Evolutionary conservation across 306 rosid species (phyloP).

Genomic region (Elaeagnus macrophylla): DNA sequence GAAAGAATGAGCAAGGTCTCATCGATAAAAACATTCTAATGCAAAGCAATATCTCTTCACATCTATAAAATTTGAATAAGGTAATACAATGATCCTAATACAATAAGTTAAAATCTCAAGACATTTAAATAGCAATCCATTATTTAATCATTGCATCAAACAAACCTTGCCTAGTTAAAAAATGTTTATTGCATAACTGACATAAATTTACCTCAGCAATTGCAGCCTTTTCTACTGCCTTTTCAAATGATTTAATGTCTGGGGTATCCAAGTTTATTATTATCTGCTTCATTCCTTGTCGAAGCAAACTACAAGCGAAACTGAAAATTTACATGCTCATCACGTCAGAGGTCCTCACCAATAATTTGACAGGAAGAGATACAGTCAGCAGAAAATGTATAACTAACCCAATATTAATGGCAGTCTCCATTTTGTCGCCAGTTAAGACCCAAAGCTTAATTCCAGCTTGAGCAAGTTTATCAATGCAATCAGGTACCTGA

Average conservation of each 20-base stretch:
- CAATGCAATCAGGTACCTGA: slow-evolving; percentile 89
- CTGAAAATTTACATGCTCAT: slow-evolving; percentile 38
- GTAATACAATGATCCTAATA: no score
- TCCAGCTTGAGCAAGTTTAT: slow-evolving; percentile 95
- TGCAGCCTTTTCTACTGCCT: slow-evolving; percentile 59
- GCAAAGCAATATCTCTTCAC: background rate
- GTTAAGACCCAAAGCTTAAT: slow-evolving; percentile 99
- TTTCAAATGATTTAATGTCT: slow-evolving; percentile 67
- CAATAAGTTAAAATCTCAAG: slow-evolving; percentile 19
- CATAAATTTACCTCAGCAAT: slow-evolving; percentile 36
- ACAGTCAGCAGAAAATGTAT: background rate
- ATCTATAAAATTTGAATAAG: background rate
- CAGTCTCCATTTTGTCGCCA: slow-evolving; percentile 99
- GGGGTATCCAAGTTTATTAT: slow-evolving; percentile 58
- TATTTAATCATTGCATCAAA: no score
- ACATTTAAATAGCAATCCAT: no score
- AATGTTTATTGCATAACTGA: background rate
- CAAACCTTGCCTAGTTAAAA: no score
- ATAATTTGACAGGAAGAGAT: slow-evolving; percentile 8
- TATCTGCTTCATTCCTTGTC: slow-evolving; percentile 94
- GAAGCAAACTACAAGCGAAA: slow-evolving; percentile 88
- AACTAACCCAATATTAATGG: slow-evolving; percentile 81
- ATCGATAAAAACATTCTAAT: slow-evolving; percentile 8
- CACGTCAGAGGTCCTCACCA: slow-evolving; percentile 25
- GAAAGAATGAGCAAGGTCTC: slow-evolving; percentile 18